Conservation (phyloP, 2,329 filamentous ascomycete genomes). For the Chalaropsis ovoidea region DNA sequence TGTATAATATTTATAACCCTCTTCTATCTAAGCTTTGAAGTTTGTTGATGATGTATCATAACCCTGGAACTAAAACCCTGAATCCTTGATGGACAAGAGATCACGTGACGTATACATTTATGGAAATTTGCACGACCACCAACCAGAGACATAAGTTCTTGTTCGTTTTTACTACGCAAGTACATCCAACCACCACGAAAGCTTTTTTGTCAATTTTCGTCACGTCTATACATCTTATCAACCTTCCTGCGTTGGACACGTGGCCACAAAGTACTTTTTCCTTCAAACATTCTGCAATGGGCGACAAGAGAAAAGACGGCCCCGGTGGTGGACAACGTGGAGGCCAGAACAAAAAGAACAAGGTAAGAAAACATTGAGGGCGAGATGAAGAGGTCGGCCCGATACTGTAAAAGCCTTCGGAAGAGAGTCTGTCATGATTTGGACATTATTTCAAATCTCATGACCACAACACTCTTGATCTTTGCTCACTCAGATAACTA, state of each 20-base stretch:
- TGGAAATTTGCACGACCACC: slow-evolving; percentile 9
- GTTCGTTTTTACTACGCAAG: background rate
- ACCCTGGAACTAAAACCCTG: too few species aligned
- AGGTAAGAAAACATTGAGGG: slow-evolving; percentile 30
- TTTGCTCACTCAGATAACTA: background rate
- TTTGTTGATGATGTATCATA: too few species aligned
- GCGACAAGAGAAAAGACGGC: slow-evolving; percentile 26
- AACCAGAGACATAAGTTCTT: background rate
- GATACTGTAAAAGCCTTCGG: background rate
- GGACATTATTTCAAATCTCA: too few species aligned
- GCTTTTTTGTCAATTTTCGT: background rate
- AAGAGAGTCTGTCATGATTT: too few species aligned
- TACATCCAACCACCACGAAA: background rate
- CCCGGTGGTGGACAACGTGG: slow-evolving; percentile 28
- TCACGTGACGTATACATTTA: background rate
- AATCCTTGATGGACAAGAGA: background rate
- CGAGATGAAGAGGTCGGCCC: too few species aligned
- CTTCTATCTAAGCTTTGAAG: too few species aligned
- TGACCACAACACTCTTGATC: too few species aligned
- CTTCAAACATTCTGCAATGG: slow-evolving; percentile 3
- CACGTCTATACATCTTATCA: background rate
- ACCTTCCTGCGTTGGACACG: background rate
- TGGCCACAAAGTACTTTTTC: background rate
- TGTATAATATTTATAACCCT: slow-evolving; percentile 6
- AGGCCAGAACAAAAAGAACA: slow-evolving; percentile 35